Percentiles rank a stretch among this genome's conserved stretches.
These are phyloP conservation scores for Ogataea zsoltii DNA, from an alignment of 805 yeast genomes.

Conservation along the genomic window DNA sequence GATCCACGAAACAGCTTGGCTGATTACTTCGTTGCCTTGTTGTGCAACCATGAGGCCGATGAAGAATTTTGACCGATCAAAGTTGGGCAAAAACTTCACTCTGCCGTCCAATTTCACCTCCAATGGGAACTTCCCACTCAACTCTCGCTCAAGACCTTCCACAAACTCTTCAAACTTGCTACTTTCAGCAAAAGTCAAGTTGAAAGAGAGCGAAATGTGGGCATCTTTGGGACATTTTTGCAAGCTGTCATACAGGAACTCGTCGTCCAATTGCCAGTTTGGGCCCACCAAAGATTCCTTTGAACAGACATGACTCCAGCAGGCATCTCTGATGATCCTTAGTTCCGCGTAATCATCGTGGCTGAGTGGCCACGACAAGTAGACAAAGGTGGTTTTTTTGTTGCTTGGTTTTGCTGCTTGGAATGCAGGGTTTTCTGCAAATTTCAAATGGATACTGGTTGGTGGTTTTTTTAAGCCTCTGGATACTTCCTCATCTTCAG, in stretches of 20 bases:
- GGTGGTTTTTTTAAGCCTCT: conserved; percentile 11
- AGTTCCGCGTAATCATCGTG: conserved; percentile 5
- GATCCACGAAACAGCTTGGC: conserved; percentile 10
- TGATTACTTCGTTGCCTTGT: not conserved
- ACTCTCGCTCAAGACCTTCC: not conserved
- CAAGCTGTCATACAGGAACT: conserved; percentile 13
- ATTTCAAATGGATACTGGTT: conserved; percentile 7
- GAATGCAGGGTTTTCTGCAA: conserved; percentile 11
- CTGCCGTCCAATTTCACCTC: conserved; percentile 4
- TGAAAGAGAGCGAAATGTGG: conserved; percentile 25
- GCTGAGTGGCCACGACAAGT: conserved; percentile 6
- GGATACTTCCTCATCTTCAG: conserved; percentile 4
- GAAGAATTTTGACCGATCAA: conserved; percentile 17
- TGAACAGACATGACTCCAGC: conserved; percentile 7
- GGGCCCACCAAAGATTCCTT: not conserved
- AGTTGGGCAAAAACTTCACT: conserved; percentile 17
- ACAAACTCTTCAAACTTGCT: not conserved
- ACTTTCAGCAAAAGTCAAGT: conserved; percentile 14
- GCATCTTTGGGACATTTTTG: conserved; percentile 14
- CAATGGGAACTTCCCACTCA: conserved; percentile 6
- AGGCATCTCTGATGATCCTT: not conserved
- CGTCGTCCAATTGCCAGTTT: conserved; percentile 4
- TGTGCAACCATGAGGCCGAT: conserved; percentile 16
- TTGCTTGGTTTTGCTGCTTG: not conserved
- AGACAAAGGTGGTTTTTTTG: conserved; percentile 11